Evolutionary conservation across 1,139 yeast species (phyloP).

Genomic region (Pneumocystis carinii): DNA sequence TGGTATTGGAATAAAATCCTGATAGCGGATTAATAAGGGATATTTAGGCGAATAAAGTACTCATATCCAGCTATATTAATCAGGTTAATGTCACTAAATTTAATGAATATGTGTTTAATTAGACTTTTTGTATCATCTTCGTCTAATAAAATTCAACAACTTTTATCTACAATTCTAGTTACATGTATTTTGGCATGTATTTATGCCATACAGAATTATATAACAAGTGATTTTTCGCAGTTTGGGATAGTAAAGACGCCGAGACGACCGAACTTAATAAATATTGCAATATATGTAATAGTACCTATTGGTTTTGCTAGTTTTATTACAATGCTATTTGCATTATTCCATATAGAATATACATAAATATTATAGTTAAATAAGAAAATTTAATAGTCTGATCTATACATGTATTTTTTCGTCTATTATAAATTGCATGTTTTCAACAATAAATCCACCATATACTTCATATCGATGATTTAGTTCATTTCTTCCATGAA

Average conservation of each 20-base stretch:
- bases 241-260: constrained; percentile 24
- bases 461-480: constrained; percentile 36
- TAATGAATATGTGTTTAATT: constrained; percentile 22
- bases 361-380: no score
- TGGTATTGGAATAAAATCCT: constrained; percentile 19
- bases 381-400: no score
- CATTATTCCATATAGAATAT: background rate
- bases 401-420: background rate
- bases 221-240: constrained; percentile 47
- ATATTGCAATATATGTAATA: constrained; percentile 86
- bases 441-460: background rate
- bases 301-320: constrained; percentile 95
- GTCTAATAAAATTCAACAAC: constrained; percentile 17
- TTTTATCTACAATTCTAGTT: constrained; percentile 63
- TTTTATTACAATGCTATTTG: constrained; percentile 63
- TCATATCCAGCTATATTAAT: constrained; percentile 78
- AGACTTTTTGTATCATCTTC: constrained; percentile 38
- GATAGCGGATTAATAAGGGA: background rate
- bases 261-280: constrained; percentile 52
- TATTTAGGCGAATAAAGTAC: constrained; percentile 55
- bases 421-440: background rate
- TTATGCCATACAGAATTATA: constrained; percentile 74
- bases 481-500: constrained; percentile 56
- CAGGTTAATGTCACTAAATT: constrained; percentile 56
- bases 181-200: constrained; percentile 74